Evolutionary conservation across 495 filamentous ascomycete species (phyloP).

Genomic region (Xylaria longipes): DNA sequence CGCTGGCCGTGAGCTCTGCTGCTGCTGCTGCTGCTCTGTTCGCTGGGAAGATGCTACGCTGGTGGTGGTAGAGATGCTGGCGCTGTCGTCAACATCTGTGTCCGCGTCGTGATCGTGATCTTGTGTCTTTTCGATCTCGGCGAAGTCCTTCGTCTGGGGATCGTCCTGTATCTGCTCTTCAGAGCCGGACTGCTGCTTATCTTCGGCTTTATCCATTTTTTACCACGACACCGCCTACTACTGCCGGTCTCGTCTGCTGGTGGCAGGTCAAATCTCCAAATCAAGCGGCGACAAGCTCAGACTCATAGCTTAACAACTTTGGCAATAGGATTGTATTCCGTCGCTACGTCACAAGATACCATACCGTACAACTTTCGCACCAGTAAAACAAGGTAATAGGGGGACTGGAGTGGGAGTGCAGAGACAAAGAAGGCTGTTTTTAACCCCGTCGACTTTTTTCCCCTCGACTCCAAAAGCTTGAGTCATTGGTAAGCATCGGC

Average conservation of each 20-base stretch:
- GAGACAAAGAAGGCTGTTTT: background rate
- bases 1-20: conserved; percentile 3
- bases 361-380: conserved; percentile 6
- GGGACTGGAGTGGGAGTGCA: background rate
- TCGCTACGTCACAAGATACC: conserved; percentile 13
- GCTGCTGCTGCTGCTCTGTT: conserved; percentile 4
- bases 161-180: background rate
- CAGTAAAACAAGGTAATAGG: conserved; percentile 1
- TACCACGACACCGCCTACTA: background rate
- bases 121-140: conserved; percentile 21
- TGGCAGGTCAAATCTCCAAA: conserved; percentile 1
- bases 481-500: background rate
- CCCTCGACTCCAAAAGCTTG: background rate
- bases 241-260: background rate
- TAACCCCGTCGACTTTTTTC: background rate
- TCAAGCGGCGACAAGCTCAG: background rate
- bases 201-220: conserved; percentile 7
- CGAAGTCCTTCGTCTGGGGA: background rate
- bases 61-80: conserved; percentile 2
- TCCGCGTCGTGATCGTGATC: conserved; percentile 4
- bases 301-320: background rate
- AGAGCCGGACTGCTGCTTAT: background rate
- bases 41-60: conserved; percentile 2
- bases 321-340: conserved; percentile 1
- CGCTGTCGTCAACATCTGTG: conserved; percentile 18